A percentile compares a stretch with the other conserved stretches of the same genome.
Conservation (phyloP, 2,329 filamentous ascomycete species). For the Penicillium sp. region DNA sequence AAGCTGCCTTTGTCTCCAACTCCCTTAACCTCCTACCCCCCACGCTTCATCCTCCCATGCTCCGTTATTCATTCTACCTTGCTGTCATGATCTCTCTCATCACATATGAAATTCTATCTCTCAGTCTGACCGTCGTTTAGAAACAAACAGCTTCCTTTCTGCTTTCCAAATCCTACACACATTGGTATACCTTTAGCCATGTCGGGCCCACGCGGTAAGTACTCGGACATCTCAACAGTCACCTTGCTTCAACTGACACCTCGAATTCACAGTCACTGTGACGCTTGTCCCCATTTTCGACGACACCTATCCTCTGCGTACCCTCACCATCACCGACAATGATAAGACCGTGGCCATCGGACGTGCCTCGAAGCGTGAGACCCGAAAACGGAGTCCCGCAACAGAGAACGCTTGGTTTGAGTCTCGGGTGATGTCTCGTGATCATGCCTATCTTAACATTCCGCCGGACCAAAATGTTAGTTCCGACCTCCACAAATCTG, state of each 20-base stretch:
- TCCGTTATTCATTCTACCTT: neutral
- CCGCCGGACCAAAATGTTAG: slow-evolving; percentile 30
- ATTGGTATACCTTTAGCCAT: slow-evolving; percentile 14
- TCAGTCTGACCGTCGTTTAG: neutral
- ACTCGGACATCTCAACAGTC: neutral
- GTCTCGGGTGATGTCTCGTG: slow-evolving; percentile 49
- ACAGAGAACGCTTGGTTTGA: slow-evolving; percentile 48
- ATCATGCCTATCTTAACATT: slow-evolving; percentile 43
- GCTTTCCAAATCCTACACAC: neutral
- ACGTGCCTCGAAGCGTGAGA: slow-evolving; percentile 43
- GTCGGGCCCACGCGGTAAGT: slow-evolving; percentile 29
- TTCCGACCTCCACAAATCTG: neutral
- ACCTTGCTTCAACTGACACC: neutral
- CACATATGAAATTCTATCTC: neutral
- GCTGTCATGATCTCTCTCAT: neutral
- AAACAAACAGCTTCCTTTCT: neutral
- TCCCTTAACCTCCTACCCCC: neutral
- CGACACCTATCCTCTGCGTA: slow-evolving; percentile 25
- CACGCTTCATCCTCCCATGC: neutral
- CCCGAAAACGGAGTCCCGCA: slow-evolving; percentile 37
- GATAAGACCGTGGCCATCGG: slow-evolving; percentile 39
- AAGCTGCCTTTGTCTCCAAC: slow-evolving; percentile 3
- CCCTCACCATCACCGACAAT: slow-evolving; percentile 33
- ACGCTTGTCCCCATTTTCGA: slow-evolving; percentile 31
- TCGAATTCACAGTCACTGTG: slow-evolving; percentile 33